Base-by-base conservation (phyloP, 2,329 filamentous ascomycete genomes). In the Coniochaeta ligniaria region DNA sequence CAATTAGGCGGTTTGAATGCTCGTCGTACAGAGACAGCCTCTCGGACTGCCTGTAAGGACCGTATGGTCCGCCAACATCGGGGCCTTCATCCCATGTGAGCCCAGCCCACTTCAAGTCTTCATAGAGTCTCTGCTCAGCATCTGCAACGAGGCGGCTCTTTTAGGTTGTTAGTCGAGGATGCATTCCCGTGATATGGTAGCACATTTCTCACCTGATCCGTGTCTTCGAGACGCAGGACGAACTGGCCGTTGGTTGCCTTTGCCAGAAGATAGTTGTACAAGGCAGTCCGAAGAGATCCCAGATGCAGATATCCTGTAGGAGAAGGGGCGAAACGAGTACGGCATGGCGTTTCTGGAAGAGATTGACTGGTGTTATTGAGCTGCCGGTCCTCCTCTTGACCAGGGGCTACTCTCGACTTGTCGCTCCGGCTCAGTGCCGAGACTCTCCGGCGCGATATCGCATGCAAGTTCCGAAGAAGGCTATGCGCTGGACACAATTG, bases 181-280 rank as follows among this genome's bases (percentile, higher is more conserved):
- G 54, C 38, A 31, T 36, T 5, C 6, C 6, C 35, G 35, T 14
- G 12, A 9, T 14, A 38, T 14, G 17, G 17, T 22, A 17, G 47
- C 12, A n/a, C 47, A 26, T 31, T 31, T 52, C 80, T 66, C 75
- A 92, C 90, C 81, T 91, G 90, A 75, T 98, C 95, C 5, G 95
- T 99, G 73, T 99, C 95, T 77, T 99, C 95, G 64, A 99, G 87
- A 11, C 95, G 86, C 57, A 99, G 77, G 12, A 99, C 76, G 69
- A 99, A 99, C 72, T 96, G 89, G 7, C 95, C 95, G 5, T 89
- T 88, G 0, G 95, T 96, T 2, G 89, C 86, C 69, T 88, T 90
- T 0, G 95, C 93, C n/a, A 96, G 81, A 5, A 99, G 78, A 66
- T 94, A 97, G 70, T 96, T 98, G 78, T 92, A 98, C n/a, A 99